Conservation (phyloP, 2,329 filamentous ascomycete genomes). For the Sclerotinia spermophila region DNA sequence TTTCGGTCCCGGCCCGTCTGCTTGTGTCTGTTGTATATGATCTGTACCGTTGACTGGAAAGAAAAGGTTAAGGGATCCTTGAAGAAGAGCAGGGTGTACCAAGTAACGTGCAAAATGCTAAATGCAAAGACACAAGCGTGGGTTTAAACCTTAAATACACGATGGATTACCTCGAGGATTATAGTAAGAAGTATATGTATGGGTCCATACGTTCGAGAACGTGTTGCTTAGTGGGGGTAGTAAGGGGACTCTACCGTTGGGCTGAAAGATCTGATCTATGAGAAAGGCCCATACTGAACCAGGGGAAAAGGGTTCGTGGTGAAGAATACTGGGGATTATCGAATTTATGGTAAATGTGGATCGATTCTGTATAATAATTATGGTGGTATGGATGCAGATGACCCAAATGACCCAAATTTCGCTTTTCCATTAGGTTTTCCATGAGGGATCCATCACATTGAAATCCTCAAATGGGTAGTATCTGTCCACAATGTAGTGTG, state of each 20-base stretch:
- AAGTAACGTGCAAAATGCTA: not conserved
- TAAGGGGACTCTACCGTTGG: slow-evolving; percentile 2
- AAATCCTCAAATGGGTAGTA: not conserved
- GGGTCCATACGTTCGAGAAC: slow-evolving; percentile 5
- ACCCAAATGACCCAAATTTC: not conserved
- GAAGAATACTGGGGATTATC: not conserved
- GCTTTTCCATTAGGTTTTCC: not conserved
- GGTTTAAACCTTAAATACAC: slow-evolving; percentile 10
- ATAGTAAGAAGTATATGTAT: not conserved
- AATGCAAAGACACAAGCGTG: not conserved
- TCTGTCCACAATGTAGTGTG: not conserved
- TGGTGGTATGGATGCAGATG: not conserved
- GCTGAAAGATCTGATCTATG: not conserved
- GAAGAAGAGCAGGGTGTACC: not conserved
- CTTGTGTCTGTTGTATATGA: not conserved
- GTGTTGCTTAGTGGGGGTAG: slow-evolving; percentile 4
- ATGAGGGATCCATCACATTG: not conserved
- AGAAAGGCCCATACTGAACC: not conserved
- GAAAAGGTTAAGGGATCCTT: not conserved
- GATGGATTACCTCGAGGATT: not conserved
- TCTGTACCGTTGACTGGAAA: not conserved
- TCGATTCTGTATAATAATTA: not conserved
- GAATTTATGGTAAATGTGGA: not conserved
- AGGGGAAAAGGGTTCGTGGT: slow-evolving; percentile 10
- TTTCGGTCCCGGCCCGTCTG: not conserved